Evolutionary conservation across 768 basidiomycete species (phyloP).

Genomic region (Ramaria sp.): DNA sequence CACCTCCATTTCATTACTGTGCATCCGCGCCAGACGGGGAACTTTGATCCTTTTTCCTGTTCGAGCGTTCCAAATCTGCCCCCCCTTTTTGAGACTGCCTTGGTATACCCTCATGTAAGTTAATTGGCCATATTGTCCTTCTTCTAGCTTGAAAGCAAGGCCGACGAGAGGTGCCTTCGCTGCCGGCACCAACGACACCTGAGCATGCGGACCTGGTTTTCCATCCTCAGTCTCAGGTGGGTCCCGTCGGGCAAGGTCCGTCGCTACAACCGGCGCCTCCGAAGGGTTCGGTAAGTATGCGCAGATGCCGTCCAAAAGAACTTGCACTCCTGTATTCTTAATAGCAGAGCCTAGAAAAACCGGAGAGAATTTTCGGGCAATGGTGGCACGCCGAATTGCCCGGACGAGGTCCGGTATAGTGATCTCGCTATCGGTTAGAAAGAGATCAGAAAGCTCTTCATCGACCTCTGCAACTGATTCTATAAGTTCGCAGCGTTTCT

Average conservation of each 20-base stretch:
- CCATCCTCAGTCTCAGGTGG: constrained; percentile 30
- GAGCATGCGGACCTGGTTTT: constrained; percentile 1
- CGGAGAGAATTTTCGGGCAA: constrained; percentile 84
- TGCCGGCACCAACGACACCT: constrained; percentile 69
- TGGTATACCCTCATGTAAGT: constrained; percentile 99
- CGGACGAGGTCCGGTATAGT: constrained; percentile 60
- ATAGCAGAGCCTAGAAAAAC: constrained; percentile 96
- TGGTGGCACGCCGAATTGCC: constrained; percentile 85
- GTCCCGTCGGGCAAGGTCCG: constrained; percentile 61
- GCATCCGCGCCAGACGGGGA: constrained; percentile 92
- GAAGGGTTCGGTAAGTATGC: constrained; percentile 88
- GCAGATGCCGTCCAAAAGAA: constrained; percentile 89
- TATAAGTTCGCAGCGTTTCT: constrained; percentile 84
- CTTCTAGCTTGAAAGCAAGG: constrained; percentile 96
- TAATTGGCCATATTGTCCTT: constrained; percentile 92
- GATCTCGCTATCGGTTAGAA: constrained; percentile 77
- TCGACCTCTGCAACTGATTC: constrained; percentile 96
- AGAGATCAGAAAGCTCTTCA: constrained; percentile 85
- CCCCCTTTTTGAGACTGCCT: constrained; percentile 80
- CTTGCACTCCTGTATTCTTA: constrained; percentile 94
- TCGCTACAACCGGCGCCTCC: constrained; percentile 68
- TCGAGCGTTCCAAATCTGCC: constrained; percentile 80
- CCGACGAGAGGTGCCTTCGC: constrained; percentile 83
- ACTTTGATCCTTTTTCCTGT: constrained; percentile 98
- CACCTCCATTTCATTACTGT: constrained; percentile 98